These are phyloP conservation scores for Pelagomonas calceolata DNA, from an alignment of 108 stramenopile genomes.

Conservation along the genomic window DNA sequence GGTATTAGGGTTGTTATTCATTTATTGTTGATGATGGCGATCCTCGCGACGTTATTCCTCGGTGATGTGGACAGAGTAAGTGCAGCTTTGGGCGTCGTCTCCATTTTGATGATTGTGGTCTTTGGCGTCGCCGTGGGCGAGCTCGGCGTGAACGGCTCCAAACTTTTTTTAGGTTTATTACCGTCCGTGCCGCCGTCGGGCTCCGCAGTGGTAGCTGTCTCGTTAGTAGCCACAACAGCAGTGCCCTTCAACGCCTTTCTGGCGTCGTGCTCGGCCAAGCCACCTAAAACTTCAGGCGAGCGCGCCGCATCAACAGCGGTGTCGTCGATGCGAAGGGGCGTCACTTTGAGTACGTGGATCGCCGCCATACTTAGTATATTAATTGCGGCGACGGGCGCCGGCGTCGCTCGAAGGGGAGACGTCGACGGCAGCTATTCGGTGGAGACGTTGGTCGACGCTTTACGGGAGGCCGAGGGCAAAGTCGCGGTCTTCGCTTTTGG, in stretches of 20 bases:
- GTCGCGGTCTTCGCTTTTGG: background rate
- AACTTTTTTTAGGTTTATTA: background rate
- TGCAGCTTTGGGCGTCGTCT: background rate
- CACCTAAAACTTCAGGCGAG: background rate
- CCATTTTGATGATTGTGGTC: background rate
- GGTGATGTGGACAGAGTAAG: background rate
- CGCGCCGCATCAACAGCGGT: background rate
- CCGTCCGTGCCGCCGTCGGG: background rate
- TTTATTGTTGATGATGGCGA: background rate
- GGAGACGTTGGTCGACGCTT: background rate
- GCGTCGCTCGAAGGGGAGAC: background rate
- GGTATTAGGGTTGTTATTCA: background rate
- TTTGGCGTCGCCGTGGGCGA: background rate
- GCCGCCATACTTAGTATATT: background rate
- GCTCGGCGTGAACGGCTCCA: background rate
- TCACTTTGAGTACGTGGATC: background rate
- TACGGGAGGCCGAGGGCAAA: background rate
- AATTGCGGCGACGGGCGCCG: background rate
- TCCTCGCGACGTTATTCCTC: background rate
- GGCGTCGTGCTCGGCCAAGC: background rate
- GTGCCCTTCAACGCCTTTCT: slow-evolving; percentile 2
- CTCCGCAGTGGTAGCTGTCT: background rate
- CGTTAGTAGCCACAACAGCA: background rate
- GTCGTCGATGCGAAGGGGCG: background rate
- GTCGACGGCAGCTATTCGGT: background rate